These are phyloP conservation scores for Sporothrix phasma DNA, from an alignment of 2,329 filamentous ascomycete genomes.

Conservation along the genomic window DNA sequence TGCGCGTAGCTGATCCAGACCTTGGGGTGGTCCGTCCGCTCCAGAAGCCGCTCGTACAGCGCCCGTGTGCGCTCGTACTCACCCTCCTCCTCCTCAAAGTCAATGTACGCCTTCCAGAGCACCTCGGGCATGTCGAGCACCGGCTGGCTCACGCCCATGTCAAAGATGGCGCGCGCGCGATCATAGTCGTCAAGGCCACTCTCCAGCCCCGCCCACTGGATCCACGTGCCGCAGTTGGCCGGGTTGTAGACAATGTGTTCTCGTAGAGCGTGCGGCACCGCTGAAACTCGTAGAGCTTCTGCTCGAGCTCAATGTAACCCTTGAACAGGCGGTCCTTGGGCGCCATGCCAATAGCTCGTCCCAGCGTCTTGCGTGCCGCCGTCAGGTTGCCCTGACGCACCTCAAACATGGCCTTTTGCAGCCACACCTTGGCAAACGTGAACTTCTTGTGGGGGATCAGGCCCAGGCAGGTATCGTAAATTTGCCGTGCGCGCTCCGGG, in stretches of 20 bases:
- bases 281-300: conserved; percentile 87
- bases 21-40: conserved; percentile 97
- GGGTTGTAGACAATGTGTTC: conserved; percentile 92
- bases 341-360: conserved; percentile 83
- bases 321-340: conserved; percentile 94
- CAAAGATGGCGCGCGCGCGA: conserved; percentile 80
- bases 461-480: conserved; percentile 80
- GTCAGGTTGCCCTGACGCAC: conserved; percentile 75
- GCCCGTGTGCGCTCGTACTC: conserved; percentile 75
- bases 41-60: conserved; percentile 81
- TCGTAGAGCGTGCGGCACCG: conserved; percentile 85
- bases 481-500: conserved; percentile 66
- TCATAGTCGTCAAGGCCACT: conserved; percentile 83
- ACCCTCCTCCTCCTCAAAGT: conserved; percentile 93
- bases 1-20: conserved; percentile 99
- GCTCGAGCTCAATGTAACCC: conserved; percentile 86
- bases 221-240: conserved; percentile 87
- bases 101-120: conserved; percentile 96
- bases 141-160: conserved; percentile 74
- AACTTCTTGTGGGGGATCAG: conserved; percentile 93
- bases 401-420: conserved; percentile 88
- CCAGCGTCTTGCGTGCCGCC: conserved; percentile 76
- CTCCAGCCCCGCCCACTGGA: conserved; percentile 90
- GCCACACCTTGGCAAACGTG: conserved; percentile 94
- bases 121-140: conserved; percentile 94